Conservation (phyloP, 2,329 filamentous ascomycete genomes). For the Pseudopithomyces chartarum region DNA sequence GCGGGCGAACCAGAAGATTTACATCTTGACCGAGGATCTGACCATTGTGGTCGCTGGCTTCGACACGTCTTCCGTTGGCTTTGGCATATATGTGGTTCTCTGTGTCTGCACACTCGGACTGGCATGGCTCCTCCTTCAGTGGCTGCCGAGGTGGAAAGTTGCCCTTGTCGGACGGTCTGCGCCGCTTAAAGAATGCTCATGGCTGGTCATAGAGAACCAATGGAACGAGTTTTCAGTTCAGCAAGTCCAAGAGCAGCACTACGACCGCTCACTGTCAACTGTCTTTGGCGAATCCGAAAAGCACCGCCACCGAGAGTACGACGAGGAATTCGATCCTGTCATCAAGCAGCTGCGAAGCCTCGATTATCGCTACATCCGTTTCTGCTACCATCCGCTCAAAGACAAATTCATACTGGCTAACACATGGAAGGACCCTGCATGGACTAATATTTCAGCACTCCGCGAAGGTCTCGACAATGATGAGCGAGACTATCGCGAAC, state of each 20-base stretch:
- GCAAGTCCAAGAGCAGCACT: conserved; percentile 63
- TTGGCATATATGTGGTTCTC: conserved; percentile 68
- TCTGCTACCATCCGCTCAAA: conserved; percentile 86
- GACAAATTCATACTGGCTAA: conserved; percentile 87
- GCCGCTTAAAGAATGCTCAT: conserved; percentile 75
- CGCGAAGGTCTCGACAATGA: conserved; percentile 84
- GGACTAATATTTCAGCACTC: conserved; percentile 77
- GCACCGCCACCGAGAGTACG: conserved; percentile 67
- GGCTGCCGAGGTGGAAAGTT: conserved; percentile 88
- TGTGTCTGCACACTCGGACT: conserved; percentile 77
- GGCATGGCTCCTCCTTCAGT: conserved; percentile 83
- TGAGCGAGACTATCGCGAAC: conserved; percentile 80
- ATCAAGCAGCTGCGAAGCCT: conserved; percentile 75
- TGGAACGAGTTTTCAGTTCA: conserved; percentile 92
- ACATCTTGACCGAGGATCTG: conserved; percentile 90
- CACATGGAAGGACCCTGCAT: conserved; percentile 92
- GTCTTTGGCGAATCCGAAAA: conserved; percentile 73
- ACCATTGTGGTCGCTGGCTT: conserved; percentile 95
- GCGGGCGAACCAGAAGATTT: conserved; percentile 83
- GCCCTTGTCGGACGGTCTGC: conserved; percentile 71
- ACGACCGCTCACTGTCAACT: conserved; percentile 67
- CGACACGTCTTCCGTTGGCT: conserved; percentile 73
- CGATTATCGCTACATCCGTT: conserved; percentile 92
- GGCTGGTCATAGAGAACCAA: conserved; percentile 97
- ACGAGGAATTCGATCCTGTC: conserved; percentile 76